phyloP scores from a whole-genome alignment of 164 flowering plant genomes.

The Euptelea pleiosperma region DNA sequence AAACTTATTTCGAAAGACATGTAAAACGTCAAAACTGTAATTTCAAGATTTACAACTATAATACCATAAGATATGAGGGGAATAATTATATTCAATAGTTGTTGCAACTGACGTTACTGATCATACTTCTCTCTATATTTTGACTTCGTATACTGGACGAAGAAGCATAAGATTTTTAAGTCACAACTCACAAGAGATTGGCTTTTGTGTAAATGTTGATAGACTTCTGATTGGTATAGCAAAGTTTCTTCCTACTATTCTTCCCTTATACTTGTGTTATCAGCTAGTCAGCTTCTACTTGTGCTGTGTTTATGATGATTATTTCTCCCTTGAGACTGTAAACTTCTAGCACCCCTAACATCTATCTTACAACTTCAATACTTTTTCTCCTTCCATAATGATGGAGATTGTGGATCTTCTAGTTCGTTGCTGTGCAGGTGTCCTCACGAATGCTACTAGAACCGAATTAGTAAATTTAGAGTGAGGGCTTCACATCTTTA shows the following conservation, averaged over 20 bases:
- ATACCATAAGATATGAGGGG: not conserved
- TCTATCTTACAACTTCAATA: not conserved
- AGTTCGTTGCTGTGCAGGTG: no score
- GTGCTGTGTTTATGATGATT: no score
- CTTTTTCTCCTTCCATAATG: not conserved
- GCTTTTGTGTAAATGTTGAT: not conserved
- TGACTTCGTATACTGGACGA: not conserved
- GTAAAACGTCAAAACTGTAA: constrained; percentile 4
- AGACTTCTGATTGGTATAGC: no score
- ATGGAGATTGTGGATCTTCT: not conserved
- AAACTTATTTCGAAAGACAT: not conserved
- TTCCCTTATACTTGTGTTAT: no score
- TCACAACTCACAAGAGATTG: not conserved
- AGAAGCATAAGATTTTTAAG: not conserved
- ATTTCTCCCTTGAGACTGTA: no score
- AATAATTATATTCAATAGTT: not conserved
- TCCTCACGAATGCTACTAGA: no score
- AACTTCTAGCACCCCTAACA: not conserved
- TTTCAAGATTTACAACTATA: not conserved
- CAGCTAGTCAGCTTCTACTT: no score
- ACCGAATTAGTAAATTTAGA: no score
- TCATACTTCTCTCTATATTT: not conserved
- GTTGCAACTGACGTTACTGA: no score
- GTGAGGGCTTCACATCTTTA: no score
- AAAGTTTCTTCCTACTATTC: no score